Conservation (phyloP, 345 rosid genomes). For the Eucalyptus tenuipes region DNA sequence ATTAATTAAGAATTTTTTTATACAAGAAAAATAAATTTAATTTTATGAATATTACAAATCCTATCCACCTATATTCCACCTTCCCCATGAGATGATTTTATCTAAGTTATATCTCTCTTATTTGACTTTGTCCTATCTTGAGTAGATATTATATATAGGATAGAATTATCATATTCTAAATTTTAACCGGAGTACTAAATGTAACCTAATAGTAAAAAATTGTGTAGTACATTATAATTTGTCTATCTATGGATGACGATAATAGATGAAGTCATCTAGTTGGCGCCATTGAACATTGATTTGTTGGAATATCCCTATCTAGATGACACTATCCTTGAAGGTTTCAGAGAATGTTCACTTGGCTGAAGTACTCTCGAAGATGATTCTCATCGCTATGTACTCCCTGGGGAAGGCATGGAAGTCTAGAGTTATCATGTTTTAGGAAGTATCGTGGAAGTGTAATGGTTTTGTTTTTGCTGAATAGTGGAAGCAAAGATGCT, state of each 20-base stretch:
- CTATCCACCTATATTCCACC: fast-evolving
- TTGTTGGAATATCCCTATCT: neutral
- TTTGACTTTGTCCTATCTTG: too few species aligned
- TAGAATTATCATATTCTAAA: too few species aligned
- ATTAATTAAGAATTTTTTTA: too few species aligned
- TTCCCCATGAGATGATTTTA: too few species aligned
- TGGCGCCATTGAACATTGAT: neutral
- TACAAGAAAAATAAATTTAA: fast-evolving
- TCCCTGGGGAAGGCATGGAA: too few species aligned
- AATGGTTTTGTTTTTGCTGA: neutral
- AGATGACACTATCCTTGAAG: neutral
- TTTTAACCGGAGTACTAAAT: fast-evolving
- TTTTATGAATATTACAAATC: fast-evolving
- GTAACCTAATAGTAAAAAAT: too few species aligned
- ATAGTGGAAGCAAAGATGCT: neutral
- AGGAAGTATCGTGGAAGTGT: neutral
- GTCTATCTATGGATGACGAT: neutral
- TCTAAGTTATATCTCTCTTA: too few species aligned
- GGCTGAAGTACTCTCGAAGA: neutral
- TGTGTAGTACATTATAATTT: too few species aligned
- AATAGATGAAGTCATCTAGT: too few species aligned
- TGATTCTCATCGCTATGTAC: neutral
- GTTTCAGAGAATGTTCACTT: neutral
- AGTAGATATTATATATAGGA: fast-evolving
- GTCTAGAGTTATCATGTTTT: too few species aligned